Conservation (phyloP, 768 basidiomycete genomes). For the Naganishia kalamii region DNA sequence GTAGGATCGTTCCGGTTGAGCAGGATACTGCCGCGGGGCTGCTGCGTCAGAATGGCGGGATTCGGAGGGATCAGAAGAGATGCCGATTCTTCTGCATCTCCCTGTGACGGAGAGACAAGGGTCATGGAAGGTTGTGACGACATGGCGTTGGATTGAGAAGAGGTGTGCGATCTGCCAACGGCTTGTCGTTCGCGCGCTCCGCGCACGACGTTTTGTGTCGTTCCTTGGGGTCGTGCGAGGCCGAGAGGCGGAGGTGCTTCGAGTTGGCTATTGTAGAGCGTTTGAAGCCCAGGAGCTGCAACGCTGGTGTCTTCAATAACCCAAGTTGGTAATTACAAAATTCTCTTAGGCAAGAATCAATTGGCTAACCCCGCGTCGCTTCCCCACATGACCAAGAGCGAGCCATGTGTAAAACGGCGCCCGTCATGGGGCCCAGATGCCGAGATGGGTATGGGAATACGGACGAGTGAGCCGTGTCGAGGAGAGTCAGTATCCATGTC, state of each 20-base stretch:
- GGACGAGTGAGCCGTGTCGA: too few species aligned
- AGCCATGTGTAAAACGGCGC: neutral
- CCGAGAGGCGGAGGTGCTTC: too few species aligned
- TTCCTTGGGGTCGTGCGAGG: too few species aligned
- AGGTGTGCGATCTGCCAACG: too few species aligned
- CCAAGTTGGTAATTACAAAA: too few species aligned
- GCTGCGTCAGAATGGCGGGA: slow-evolving; percentile 24
- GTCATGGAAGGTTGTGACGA: neutral
- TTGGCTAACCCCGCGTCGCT: neutral
- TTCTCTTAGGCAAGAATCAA: neutral
- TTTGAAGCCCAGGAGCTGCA: neutral
- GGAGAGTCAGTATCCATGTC: too few species aligned
- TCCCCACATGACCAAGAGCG: neutral
- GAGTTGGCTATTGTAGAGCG: neutral
- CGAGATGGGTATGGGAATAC: too few species aligned
- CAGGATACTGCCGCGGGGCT: slow-evolving; percentile 31
- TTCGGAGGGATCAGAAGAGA: slow-evolving; percentile 34
- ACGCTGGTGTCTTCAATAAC: too few species aligned
- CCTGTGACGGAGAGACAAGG: neutral
- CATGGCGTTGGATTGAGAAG: neutral
- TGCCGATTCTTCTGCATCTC: neutral
- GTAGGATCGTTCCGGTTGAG: slow-evolving; percentile 28
- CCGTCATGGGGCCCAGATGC: neutral
- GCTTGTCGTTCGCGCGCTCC: too few species aligned
- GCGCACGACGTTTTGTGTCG: too few species aligned